Base-by-base conservation (phyloP, 768 basidiomycete species). In the Kwoniella dejecticola region DNA sequence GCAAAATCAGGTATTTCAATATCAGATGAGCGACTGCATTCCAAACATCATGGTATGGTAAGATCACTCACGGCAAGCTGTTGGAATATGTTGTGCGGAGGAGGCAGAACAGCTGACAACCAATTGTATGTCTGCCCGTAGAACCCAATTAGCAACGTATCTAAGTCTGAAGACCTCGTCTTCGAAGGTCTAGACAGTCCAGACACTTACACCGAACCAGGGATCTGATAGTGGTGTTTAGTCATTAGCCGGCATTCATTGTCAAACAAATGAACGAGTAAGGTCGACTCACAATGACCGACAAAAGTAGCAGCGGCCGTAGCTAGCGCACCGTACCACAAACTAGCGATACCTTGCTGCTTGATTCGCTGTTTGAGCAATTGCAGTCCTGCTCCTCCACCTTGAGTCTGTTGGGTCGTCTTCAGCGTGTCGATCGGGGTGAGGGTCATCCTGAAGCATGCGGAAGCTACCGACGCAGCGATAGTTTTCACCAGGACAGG, bases 261-360 rank as follows among this genome's bases (percentile, higher is more conserved):
- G 17, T 53, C 24, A 48, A 27, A 41, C 29, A 40, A 12, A 6
- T 31, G 15, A 6, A 17, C 10, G 5, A n/a, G 17, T 26, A 13
- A 1, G n/a, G n/a, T n/a, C n/a, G 2, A 72, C 76, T 70, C 58
- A 78, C 76, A 96, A 79, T 92, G 85, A 0, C 94, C 94, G 11
- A 92, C 92, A 66, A 96, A 93, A 0, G 92, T 95, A 2, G 93
- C 94, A 4, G 87, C 91, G 1, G 91, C 91, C 1, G 92, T 96
- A 0, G 92, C 95, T 26, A 92, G 61, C 0, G 93, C 92, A 13
- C 93, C 93, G 66, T 90, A 94, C 90, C 90, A 96, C 23, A 96
- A 75, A 15, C 87, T 84, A 29, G 84, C 83, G 17, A 95, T 77
- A 10, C 93, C 93, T 68, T 91, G 88, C 62, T 78, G 83, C 72